Conservation (phyloP, 495 filamentous ascomycete genomes). For the Penicillium ochrochloron region DNA sequence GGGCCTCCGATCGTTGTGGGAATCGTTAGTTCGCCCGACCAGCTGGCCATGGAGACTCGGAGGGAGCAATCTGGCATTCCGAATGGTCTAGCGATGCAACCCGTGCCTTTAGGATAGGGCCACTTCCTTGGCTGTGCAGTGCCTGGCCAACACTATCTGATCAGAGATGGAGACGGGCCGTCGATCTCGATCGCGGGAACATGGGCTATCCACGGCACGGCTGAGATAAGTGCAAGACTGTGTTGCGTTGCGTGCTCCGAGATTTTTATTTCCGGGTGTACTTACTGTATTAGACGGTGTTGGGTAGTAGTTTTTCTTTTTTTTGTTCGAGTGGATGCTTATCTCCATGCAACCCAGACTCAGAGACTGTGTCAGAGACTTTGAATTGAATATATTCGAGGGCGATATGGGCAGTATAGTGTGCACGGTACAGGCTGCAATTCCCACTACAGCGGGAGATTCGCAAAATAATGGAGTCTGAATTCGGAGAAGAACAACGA, state of each 20-base stretch:
- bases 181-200: constrained; percentile 25
- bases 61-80: not conserved
- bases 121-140: constrained; percentile 25
- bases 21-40: not conserved
- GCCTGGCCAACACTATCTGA: constrained; percentile 23
- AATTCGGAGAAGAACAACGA: constrained; percentile 2
- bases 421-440: not conserved
- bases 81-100: not conserved
- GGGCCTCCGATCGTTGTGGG: not conserved
- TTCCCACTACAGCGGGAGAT: constrained; percentile 24
- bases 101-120: not conserved
- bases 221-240: not conserved
- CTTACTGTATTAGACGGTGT: not conserved
- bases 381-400: not conserved
- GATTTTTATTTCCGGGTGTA: not conserved
- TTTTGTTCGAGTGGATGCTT: not conserved
- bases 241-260: not conserved
- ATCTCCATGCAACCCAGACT: not conserved
- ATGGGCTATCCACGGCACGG: not conserved
- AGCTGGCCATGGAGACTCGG: constrained; percentile 2
- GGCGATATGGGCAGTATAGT: not conserved
- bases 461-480: constrained; percentile 15
- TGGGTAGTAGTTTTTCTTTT: not conserved
- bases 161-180: constrained; percentile 21
- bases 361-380: too few species aligned